These are phyloP conservation scores for Tylopilus orsonianus DNA, from an alignment of 1,284 basidiomycete genomes.

Conservation along the genomic window DNA sequence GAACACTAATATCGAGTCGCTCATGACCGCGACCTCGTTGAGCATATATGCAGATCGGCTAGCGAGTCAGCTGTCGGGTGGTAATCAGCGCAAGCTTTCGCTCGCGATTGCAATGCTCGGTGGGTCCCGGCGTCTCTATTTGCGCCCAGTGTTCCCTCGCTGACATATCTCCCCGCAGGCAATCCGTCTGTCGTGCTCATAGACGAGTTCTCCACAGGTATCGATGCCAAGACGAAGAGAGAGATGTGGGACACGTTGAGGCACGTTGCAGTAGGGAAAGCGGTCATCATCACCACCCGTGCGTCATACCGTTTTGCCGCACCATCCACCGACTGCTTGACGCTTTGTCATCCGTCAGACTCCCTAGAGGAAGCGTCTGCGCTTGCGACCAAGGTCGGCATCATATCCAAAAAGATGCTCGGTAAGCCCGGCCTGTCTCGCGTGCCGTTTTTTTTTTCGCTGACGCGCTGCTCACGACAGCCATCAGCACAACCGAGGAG, in stretches of 20 bases:
- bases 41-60: constrained; percentile 63
- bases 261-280: constrained; percentile 62
- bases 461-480: constrained; percentile 25
- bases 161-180: constrained; percentile 37
- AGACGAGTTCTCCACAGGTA: constrained; percentile 82
- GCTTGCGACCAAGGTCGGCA: constrained; percentile 71
- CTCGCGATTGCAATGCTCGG: constrained; percentile 75
- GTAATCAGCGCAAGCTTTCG: constrained; percentile 78
- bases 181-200: constrained; percentile 79
- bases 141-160: not conserved
- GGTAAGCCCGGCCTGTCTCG: constrained; percentile 39
- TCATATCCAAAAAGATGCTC: constrained; percentile 66
- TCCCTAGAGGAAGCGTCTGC: constrained; percentile 85
- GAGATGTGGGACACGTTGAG: constrained; percentile 79
- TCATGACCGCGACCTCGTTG: constrained; percentile 64
- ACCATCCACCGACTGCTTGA: no score
- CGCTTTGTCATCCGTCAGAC: constrained; percentile 40
- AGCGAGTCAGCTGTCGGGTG: constrained; percentile 73
- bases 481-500: constrained; percentile 65
- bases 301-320: no score
- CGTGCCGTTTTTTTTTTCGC: not conserved
- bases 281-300: constrained; percentile 71
- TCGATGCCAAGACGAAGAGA: constrained; percentile 81
- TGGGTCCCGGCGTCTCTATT: constrained; percentile 30
- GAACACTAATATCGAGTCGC: constrained; percentile 50